phyloP scores from a whole-genome alignment of 2,329 filamentous ascomycete genomes.

The Clarireedia monteithiana region DNA sequence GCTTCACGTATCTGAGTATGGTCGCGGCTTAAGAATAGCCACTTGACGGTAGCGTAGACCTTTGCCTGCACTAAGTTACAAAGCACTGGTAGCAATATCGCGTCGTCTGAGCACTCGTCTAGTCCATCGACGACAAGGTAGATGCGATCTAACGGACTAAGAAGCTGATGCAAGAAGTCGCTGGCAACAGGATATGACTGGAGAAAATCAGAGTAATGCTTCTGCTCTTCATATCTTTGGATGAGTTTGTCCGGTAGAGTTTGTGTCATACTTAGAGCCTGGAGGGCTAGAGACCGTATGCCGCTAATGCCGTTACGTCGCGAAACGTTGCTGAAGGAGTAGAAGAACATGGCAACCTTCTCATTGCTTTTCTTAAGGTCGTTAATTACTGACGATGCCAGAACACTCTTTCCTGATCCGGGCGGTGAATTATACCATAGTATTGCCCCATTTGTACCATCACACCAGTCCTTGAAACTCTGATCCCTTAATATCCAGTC shows the following conservation, averaged over 20 bases:
- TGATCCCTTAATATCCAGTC: conserved; percentile 9
- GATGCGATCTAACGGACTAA: neutral
- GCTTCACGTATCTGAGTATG: no score
- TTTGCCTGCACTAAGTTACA: neutral
- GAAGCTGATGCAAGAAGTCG: conserved; percentile 6
- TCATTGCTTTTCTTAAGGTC: neutral
- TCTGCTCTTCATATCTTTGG: no score
- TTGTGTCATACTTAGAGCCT: no score
- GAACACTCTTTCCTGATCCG: conserved; percentile 12
- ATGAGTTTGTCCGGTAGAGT: no score
- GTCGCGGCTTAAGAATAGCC: no score
- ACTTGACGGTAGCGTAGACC: no score
- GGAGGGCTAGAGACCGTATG: no score
- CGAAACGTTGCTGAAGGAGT: conserved; percentile 5
- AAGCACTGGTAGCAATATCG: neutral
- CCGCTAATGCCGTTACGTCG: no score
- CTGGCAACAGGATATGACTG: neutral
- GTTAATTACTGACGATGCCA: conserved; percentile 6
- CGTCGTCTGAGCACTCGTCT: conserved; percentile 9
- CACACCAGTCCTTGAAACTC: conserved; percentile 2
- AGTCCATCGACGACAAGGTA: conserved; percentile 10
- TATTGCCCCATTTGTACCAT: neutral
- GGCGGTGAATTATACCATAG: conserved; percentile 9
- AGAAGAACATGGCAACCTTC: conserved; percentile 11
- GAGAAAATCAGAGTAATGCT: no score